These are phyloP conservation scores for Hyaloscypha hepaticicola DNA, from an alignment of 495 filamentous ascomycete genomes.

Conservation along the genomic window DNA sequence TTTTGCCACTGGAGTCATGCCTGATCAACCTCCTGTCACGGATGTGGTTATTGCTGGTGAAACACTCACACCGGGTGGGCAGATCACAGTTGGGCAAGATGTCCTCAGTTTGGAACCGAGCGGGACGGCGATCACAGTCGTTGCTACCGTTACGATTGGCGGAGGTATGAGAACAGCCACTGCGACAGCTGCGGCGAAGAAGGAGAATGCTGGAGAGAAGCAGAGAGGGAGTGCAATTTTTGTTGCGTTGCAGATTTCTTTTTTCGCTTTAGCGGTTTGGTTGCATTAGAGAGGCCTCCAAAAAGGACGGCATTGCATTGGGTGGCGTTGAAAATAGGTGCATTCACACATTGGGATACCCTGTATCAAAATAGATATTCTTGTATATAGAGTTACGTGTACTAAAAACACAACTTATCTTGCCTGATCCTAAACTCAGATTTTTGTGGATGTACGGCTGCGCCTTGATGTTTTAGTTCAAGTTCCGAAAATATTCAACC, in stretches of 20 bases:
- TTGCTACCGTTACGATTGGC: conserved; percentile 27
- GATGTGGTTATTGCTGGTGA: conserved; percentile 25
- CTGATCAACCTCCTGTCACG: neutral
- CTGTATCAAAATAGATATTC: conserved; percentile 1
- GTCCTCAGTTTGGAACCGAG: conserved; percentile 23
- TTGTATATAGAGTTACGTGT: neutral
- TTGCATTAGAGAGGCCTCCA: neutral
- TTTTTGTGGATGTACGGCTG: neutral
- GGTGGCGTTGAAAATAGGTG: conserved; percentile 8
- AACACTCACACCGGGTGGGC: conserved; percentile 29
- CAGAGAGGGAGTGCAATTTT: neutral
- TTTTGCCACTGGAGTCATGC: neutral
- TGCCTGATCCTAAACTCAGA: neutral
- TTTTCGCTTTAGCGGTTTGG: conserved; percentile 7
- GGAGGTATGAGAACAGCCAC: conserved; percentile 15
- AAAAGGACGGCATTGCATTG: conserved; percentile 10
- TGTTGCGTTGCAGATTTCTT: conserved; percentile 1
- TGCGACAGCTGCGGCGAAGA: conserved; percentile 9
- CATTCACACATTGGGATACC: neutral
- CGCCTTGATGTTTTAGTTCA: too few relatives aligned
- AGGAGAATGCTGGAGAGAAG: conserved; percentile 11
- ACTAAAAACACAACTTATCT: neutral
- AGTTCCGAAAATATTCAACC: neutral
- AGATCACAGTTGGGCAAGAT: conserved; percentile 28
- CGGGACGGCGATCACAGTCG: conserved; percentile 21